Base-by-base conservation (phyloP, 371 early-diverging fungal genomes). In the Lichtheimia ornata region DNA sequence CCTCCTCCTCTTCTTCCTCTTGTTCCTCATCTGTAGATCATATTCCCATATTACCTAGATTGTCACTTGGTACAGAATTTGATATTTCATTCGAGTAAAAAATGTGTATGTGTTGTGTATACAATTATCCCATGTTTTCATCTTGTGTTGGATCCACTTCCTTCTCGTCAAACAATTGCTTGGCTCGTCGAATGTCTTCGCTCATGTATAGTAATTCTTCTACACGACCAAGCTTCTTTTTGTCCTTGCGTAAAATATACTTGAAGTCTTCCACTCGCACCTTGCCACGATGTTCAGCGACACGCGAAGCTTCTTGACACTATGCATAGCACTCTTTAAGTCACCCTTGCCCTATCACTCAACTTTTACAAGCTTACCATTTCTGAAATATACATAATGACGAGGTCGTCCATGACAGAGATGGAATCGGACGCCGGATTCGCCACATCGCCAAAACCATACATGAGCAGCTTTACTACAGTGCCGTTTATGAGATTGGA, bases 391-490 rank as follows among this genome's bases (percentile, higher is more conserved):
- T 96, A 99, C 50, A 94, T 93, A 50, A 93, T 81, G 22, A 99
- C 84, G 68, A 98, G 84, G 60, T 97, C 97, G 57, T 99, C 98
- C 79, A 99, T 82, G 2, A 96, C 87, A 15, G 94, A 92, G 18
- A 93, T 93, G 18, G 97, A 91, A 69, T 99, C 99, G 0, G 88
- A 75, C 3, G 91, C 82, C n/a, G 99, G 97, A 63, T 92, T 87
- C n/a, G 81, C 79, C 14, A 90, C 91, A 77, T 99, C 99, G 20
- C 99, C 99, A 77, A 94, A 97, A 20, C 97, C 99, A 77, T 95
- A 99, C 95, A 99, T 95, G 70, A 99, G 80, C 55, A 86, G 73
- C 61, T 91, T 84, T 52, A 97, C 91, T 88, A n/a, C 9, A 35
- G 50, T 53, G 35, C 18, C 20, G 11, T n/a, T 35, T 5, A 11